Evolutionary conservation across 1,284 basidiomycete species (phyloP).

Genomic region (Tilletia walkeri): DNA sequence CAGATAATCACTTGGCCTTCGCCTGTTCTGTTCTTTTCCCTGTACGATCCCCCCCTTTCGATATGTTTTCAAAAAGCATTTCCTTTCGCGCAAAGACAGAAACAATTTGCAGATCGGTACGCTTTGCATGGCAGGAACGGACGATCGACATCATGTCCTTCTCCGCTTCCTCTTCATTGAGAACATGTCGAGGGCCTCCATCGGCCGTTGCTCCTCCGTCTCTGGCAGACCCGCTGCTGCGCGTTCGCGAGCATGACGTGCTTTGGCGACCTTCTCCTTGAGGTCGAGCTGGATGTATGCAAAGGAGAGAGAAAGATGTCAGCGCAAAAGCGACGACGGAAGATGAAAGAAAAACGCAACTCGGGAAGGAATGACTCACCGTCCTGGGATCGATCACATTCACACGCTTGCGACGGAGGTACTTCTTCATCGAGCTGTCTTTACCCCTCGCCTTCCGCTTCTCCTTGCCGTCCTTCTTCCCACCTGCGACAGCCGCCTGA

Average conservation of each 20-base stretch:
- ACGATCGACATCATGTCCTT: constrained; percentile 4
- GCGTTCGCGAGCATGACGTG: constrained; percentile 9
- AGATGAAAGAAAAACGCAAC: not conserved
- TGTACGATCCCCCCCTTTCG: no score
- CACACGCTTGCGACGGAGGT: constrained; percentile 47
- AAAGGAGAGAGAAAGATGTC: not conserved
- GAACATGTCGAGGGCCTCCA: constrained; percentile 15
- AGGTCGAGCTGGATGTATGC: constrained; percentile 26
- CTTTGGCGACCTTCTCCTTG: constrained; percentile 31
- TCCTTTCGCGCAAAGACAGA: no score
- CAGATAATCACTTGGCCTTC: no score
- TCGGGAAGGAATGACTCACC: constrained; percentile 7
- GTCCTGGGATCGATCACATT: constrained; percentile 51
- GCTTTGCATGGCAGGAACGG: no score
- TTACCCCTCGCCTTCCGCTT: constrained; percentile 49
- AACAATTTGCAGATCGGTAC: no score
- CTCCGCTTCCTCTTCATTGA: constrained; percentile 14
- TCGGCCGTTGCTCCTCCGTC: not conserved
- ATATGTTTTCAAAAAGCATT: no score
- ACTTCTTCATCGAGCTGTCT: constrained; percentile 47
- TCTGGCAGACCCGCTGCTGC: not conserved
- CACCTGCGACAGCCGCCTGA: constrained; percentile 23
- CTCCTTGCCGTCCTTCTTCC: constrained; percentile 33
- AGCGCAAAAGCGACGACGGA: not conserved
- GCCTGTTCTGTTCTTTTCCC: no score